Evolutionary conservation across 1,284 basidiomycete species (phyloP).

Genomic region (Caloboletus firmus): DNA sequence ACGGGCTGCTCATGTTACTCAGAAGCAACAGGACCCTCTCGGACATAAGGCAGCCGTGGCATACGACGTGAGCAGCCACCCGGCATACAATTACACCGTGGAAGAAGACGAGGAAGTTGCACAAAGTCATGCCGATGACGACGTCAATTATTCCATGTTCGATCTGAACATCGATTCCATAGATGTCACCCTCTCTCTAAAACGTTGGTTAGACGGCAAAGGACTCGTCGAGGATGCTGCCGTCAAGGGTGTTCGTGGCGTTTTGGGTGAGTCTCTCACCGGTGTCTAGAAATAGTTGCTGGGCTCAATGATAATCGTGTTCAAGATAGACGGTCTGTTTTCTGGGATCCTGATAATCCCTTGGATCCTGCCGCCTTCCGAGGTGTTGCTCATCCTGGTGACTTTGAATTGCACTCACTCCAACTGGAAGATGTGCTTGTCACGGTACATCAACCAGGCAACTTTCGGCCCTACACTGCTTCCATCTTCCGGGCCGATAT

Average conservation of each 20-base stretch:
- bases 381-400: slow-evolving; percentile 71
- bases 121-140: slow-evolving; percentile 43
- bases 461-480: slow-evolving; percentile 92
- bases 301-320: neutral
- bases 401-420: slow-evolving; percentile 91
- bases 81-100: slow-evolving; percentile 62
- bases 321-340: slow-evolving; percentile 85
- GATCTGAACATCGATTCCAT: slow-evolving; percentile 92
- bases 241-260: slow-evolving; percentile 91
- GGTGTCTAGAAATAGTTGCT: neutral
- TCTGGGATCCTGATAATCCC: slow-evolving; percentile 81
- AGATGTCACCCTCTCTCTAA: slow-evolving; percentile 93
- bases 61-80: slow-evolving; percentile 75
- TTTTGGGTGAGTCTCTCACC: slow-evolving; percentile 62
- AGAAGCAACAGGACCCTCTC: slow-evolving; percentile 22
- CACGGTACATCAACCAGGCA: slow-evolving; percentile 91
- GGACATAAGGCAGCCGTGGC: slow-evolving; percentile 60
- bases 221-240: slow-evolving; percentile 90
- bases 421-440: slow-evolving; percentile 91
- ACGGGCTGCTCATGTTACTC: slow-evolving; percentile 17
- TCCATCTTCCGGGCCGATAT: slow-evolving; percentile 96
- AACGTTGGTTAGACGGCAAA: slow-evolving; percentile 94
- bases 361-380: slow-evolving; percentile 81
- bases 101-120: slow-evolving; percentile 45
- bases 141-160: slow-evolving; percentile 81